phyloP scores from a whole-genome alignment of 768 basidiomycete genomes.

The Tylopilus subfusipes region DNA sequence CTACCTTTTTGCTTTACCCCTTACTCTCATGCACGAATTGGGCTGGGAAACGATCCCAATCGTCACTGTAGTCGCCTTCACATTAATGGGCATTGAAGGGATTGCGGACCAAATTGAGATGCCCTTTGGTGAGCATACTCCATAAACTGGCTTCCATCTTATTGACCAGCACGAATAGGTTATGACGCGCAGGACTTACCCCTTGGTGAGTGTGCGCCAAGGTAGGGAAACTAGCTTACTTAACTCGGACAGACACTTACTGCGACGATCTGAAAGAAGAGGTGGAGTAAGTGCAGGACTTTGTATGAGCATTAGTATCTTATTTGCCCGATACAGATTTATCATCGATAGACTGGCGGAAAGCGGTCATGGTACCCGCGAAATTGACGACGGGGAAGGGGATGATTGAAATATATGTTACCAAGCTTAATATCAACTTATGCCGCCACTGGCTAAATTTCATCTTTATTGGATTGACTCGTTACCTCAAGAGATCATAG shows the following conservation, averaged over 20 bases:
- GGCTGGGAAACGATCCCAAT: conserved; percentile 84
- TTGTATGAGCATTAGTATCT: conserved; percentile 5
- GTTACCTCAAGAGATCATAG: neutral
- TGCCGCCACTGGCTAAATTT: neutral
- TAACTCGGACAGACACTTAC: conserved; percentile 57
- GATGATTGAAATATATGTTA: conserved; percentile 55
- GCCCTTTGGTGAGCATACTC: conserved; percentile 70
- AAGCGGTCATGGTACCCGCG: conserved; percentile 65
- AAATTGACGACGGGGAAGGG: conserved; percentile 79
- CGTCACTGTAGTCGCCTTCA: conserved; percentile 84
- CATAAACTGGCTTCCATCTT: neutral
- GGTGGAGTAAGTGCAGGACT: conserved; percentile 55
- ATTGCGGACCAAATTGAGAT: conserved; percentile 94
- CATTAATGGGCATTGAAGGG: conserved; percentile 92
- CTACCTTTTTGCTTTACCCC: no score
- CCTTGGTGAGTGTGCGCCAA: conserved; percentile 49
- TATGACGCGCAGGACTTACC: conserved; percentile 69
- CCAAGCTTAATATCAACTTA: neutral
- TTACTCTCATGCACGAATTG: conserved; percentile 78
- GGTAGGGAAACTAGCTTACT: neutral
- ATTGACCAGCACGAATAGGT: conserved; percentile 34
- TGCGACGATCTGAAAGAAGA: conserved; percentile 86
- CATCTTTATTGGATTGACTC: neutral
- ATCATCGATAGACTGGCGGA: conserved; percentile 69
- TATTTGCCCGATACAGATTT: conserved; percentile 42